Base-by-base conservation (phyloP, 768 basidiomycete species). In the Pleurotus sapidus region DNA sequence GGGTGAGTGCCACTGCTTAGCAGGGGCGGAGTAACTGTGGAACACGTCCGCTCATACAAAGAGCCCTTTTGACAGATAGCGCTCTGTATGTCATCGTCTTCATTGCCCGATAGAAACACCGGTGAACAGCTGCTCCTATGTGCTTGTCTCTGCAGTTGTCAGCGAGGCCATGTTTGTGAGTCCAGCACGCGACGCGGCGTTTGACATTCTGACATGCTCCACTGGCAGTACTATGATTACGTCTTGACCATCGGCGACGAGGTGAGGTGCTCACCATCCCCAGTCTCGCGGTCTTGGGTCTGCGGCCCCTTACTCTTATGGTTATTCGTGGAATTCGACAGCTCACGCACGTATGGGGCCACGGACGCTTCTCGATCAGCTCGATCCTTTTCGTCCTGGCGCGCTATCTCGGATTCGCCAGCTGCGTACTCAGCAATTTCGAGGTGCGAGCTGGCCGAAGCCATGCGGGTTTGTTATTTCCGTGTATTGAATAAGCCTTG, bases 311-410 rank as follows among this genome's bases (percentile, higher is more conserved):
- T n/a, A n/a, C n/a, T n/a, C n/a, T n/a, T 34, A 8, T 34, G 30
- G n/a, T n/a, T 3, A 8, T 34, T 34, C 8, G 30, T 11, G 30
- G 43, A 25, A 8, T 15, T 34, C 4, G n/a, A 15, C 24, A 53
- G 51, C 51, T 53, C 51, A 40, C 34, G 8, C 38, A 53, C 23
- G 42, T 53, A n/a, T 53, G 51, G 51, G 27, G 51, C n/a, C 7
- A 20, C 23, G 51, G 38, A 53, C 38, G 23, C 14, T 4, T 53
- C 23, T 34, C 51, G 20, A 42, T 53, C 6, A 38, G 51, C 15
- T 53, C 51, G n/a, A 30, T 53, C 20, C 51, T 53, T 23, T 53
- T 39, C 15, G 51, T 40, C n/a, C 4, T 40, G 15, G 51, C 51
- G 14, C 51, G 51, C 25, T 53, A 53, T 37, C 51, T 53, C 9